phyloP scores from a whole-genome alignment of 163 green algal genomes.

The Scenedesmus sp. region DNA sequence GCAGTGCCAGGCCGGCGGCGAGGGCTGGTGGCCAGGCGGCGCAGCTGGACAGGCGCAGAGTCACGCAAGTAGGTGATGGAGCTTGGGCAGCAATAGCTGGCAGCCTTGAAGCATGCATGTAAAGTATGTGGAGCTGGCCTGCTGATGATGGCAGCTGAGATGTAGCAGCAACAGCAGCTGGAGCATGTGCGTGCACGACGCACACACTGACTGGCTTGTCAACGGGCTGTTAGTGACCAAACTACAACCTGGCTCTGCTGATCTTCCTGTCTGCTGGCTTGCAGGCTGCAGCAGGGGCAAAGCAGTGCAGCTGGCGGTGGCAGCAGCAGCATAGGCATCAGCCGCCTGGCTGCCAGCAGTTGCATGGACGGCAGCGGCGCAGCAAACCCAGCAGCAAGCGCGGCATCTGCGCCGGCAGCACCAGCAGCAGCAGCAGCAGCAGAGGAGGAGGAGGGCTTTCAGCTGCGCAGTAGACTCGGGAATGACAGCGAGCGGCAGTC shows the following conservation, averaged over 20 bases:
- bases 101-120: neutral
- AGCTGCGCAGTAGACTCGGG: neutral
- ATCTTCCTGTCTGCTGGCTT: neutral
- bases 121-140: neutral
- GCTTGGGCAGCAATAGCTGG: neutral
- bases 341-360: conserved; percentile 30
- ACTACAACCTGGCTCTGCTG: neutral
- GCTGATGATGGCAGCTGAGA: neutral
- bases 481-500: conserved; percentile 4
- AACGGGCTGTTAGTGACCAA: neutral
- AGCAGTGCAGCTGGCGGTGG: neutral
- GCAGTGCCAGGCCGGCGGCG: conserved; percentile 7
- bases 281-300: conserved; percentile 4
- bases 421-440: neutral
- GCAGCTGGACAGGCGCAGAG: conserved; percentile 21
- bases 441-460: neutral
- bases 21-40: conserved; percentile 28
- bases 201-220: neutral
- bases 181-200: neutral
- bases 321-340: conserved; percentile 11
- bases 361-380: neutral
- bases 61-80: neutral
- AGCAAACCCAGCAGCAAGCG: neutral
- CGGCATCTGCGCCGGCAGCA: neutral
- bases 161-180: neutral